Base-by-base conservation (phyloP, 768 basidiomycete species). In the Austroboletus eburneus region DNA sequence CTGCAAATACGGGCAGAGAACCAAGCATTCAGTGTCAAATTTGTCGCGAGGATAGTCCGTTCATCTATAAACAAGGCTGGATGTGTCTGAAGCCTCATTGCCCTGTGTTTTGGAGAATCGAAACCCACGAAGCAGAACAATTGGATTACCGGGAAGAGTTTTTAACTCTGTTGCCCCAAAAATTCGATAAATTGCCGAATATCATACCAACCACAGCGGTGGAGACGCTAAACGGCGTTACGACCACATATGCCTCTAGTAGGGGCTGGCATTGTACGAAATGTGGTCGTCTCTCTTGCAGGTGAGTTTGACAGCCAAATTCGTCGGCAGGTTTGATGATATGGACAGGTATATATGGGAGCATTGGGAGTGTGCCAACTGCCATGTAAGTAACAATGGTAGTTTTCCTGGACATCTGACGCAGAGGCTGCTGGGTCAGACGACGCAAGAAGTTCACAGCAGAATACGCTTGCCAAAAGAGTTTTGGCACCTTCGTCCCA, bases 271-370 rank as follows among this genome's bases (percentile, higher is more conserved):
- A 87, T 58, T 91, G 89, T 59, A 51, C 45, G 16, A 48, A 61
- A 8, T 91, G 89, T 56, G 88, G 89, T 23, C 76, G 86, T 21
- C 64, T 91, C 33, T 86, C 87, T 9, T 81, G 79, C 69, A 77
- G 87, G 87, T 88, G 49, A 73, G 56, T 37, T 42, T 24, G 16
- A 25, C 22, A 21, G 18, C 20, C 18, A 33, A 46, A 25, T n/a
- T 17, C 30, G 14, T 32, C 3, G 18, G 38, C 37, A 30, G 10
- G 23, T 22, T 30, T 52, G 47, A 55, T 29, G 33, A 29, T 35
- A 39, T 17, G 39, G 37, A 34, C 23, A 90, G 88, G 54, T 81
- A 62, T 43, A 83, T 82, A 63, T 89, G 87, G 87, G 78, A 86
- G 58, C 58, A 74, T 40, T 88, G 85, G 79, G 76, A 85, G 60